Percentiles rank a stretch among this genome's conserved stretches.
These are phyloP conservation scores for Colletotrichum tanaceti DNA, from an alignment of 2,329 filamentous ascomycete species.

Conservation along the genomic window DNA sequence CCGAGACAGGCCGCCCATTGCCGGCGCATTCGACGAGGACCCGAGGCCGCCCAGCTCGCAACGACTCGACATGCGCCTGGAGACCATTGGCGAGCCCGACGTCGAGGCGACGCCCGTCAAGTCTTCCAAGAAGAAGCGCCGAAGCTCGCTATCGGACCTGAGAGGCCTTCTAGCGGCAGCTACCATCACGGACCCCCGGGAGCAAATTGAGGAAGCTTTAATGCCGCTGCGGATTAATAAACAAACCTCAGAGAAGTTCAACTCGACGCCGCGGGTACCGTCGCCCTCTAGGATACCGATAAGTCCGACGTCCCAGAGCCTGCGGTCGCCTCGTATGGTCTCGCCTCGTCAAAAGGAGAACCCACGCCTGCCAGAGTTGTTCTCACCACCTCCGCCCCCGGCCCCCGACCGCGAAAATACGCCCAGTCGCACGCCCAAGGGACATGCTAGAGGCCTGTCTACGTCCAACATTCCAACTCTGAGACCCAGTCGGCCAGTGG, in stretches of 20 bases:
- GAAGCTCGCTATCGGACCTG: conserved; percentile 92
- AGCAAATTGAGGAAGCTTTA: conserved; percentile 51
- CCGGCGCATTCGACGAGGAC: conserved; percentile 71
- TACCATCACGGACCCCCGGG: conserved; percentile 58
- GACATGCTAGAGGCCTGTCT: conserved; percentile 64
- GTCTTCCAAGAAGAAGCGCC: conserved; percentile 78
- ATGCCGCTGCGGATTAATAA: conserved; percentile 65
- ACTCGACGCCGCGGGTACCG: conserved; percentile 60
- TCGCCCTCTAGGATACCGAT: conserved; percentile 64
- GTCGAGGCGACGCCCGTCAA: conserved; percentile 49
- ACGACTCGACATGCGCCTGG: conserved; percentile 65
- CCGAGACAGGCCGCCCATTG: conserved; percentile 69
- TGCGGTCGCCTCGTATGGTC: conserved; percentile 53
- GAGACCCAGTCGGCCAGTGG: conserved; percentile 53
- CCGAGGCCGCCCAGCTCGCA: conserved; percentile 69
- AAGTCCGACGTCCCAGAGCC: conserved; percentile 57
- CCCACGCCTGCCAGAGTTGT: conserved; percentile 39
- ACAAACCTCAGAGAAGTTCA: conserved; percentile 68
- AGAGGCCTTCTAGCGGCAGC: conserved; percentile 74
- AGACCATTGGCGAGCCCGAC: conserved; percentile 71
- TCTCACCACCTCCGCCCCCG: conserved; percentile 27
- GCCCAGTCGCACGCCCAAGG: conserved; percentile 31
- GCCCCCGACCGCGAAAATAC: conserved; percentile 31
- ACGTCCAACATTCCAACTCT: conserved; percentile 67
- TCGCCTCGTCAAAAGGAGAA: conserved; percentile 60